Conservation (phyloP, 257 asterid genomes). For the Verbena officinalis region DNA sequence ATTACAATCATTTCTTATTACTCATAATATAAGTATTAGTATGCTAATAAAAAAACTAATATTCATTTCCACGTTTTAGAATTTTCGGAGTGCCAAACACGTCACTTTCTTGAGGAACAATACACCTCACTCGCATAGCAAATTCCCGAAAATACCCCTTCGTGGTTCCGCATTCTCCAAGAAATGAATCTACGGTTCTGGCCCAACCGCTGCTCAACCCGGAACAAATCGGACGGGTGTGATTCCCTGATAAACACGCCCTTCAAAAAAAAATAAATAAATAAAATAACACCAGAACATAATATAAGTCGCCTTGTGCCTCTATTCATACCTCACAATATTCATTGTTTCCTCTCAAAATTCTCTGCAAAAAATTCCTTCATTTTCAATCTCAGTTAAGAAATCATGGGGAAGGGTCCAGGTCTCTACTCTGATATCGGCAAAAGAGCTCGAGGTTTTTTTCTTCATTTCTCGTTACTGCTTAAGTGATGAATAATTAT, state of each 20-base stretch:
- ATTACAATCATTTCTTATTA: too few species aligned
- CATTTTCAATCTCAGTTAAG: conserved; percentile 6
- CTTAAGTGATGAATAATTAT: too few species aligned
- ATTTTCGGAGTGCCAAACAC: not conserved
- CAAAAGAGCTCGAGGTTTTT: conserved; percentile 48
- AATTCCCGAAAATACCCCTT: conserved; percentile 24
- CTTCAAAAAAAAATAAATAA: conserved; percentile 3
- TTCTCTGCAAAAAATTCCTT: not conserved
- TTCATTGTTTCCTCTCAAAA: conserved; percentile 1
- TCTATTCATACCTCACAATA: not conserved
- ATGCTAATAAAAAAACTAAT: too few species aligned
- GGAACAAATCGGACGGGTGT: conserved; percentile 31
- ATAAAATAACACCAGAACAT: too few species aligned
- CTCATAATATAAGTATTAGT: too few species aligned
- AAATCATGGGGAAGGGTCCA: conserved; percentile 54
- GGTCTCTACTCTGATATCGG: conserved; percentile 60
- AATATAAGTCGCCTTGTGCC: too few species aligned
- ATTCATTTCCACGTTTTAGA: too few species aligned
- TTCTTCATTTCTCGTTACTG: too few species aligned
- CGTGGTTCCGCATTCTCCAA: conserved; percentile 2
- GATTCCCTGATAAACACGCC: conserved; percentile 15
- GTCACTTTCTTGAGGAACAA: conserved; percentile 13
- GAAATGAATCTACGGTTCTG: conserved; percentile 18
- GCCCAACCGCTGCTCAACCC: conserved; percentile 1
- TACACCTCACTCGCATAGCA: conserved; percentile 24